phyloP scores from a whole-genome alignment of 2,329 filamentous ascomycete genomes.

The Pestalotiopsis sp. region DNA sequence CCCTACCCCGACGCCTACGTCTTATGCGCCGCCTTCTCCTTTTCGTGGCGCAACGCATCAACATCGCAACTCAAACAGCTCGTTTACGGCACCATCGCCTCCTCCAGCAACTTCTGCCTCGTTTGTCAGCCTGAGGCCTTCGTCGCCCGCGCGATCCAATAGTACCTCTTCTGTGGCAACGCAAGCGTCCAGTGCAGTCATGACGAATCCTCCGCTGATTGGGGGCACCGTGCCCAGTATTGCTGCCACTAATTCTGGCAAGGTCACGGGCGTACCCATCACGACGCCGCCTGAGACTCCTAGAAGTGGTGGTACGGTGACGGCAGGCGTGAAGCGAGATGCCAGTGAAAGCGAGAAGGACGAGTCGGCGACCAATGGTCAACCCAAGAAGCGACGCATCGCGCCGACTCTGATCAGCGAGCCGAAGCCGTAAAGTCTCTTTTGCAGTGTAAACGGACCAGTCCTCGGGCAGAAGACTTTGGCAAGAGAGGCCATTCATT shows the following conservation, averaged over 20 bases:
- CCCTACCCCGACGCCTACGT: constrained; percentile 65
- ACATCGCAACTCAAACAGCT: constrained; percentile 59
- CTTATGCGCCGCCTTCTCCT: constrained; percentile 63
- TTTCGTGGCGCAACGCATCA: constrained; percentile 53
- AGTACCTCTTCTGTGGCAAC: constrained; percentile 81
- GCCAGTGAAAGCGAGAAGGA: constrained; percentile 57
- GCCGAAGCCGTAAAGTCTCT: constrained; percentile 11
- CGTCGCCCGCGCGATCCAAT: constrained; percentile 82
- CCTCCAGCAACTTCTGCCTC: constrained; percentile 52
- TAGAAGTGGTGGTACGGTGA: constrained; percentile 55
- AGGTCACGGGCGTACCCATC: constrained; percentile 67
- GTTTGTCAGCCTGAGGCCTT: constrained; percentile 65
- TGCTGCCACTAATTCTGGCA: constrained; percentile 70
- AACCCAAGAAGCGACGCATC: constrained; percentile 70
- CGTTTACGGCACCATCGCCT: constrained; percentile 60
- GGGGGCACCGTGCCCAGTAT: constrained; percentile 77
- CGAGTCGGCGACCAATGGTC: constrained; percentile 39
- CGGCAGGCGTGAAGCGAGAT: constrained; percentile 56
- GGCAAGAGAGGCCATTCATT: background rate
- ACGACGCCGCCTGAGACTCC: constrained; percentile 93
- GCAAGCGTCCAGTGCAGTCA: constrained; percentile 55
- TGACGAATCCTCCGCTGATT: constrained; percentile 79
- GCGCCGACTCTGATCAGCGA: constrained; percentile 63
- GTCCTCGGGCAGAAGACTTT: background rate
- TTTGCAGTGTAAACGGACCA: background rate